Conservation (phyloP, 345 rosid species). For the Corymbia maculata region DNA sequence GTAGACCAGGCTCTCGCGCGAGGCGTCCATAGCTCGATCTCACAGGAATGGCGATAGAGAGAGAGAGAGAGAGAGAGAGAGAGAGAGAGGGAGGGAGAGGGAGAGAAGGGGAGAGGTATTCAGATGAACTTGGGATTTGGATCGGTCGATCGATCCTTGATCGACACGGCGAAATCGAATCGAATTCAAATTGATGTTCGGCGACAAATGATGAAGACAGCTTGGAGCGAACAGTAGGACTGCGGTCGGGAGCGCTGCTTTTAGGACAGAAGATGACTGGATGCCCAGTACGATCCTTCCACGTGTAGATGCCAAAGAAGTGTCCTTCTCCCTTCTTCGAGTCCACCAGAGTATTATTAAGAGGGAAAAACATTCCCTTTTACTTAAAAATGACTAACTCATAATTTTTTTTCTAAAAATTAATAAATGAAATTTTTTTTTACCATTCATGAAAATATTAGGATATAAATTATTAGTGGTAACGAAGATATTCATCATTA, state of each 20-base stretch:
- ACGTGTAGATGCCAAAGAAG: neutral
- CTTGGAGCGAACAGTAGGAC: neutral
- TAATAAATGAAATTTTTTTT: too few relatives aligned
- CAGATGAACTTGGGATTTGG: neutral
- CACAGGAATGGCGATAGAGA: neutral
- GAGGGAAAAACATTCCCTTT: neutral
- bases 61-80: neutral
- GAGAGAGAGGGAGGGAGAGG: neutral
- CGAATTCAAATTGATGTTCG: neutral
- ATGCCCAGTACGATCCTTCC: neutral
- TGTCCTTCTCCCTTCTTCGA: neutral
- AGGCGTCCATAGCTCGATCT: slow-evolving; percentile 16
- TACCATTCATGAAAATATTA: too few relatives aligned
- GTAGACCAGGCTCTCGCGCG: slow-evolving; percentile 34
- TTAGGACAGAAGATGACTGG: neutral
- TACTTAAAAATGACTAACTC: too few relatives aligned
- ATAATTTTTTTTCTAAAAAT: too few relatives aligned
- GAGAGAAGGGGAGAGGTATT: too few relatives aligned
- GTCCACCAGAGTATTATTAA: neutral
- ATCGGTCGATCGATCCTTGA: neutral
- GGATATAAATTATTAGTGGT: fast-evolving
- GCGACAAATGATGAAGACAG: neutral
- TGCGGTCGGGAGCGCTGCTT: neutral
- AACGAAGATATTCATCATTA: neutral
- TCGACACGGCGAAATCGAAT: neutral